phyloP scores from a whole-genome alignment of 768 basidiomycete genomes.

The Mycena filopes region DNA sequence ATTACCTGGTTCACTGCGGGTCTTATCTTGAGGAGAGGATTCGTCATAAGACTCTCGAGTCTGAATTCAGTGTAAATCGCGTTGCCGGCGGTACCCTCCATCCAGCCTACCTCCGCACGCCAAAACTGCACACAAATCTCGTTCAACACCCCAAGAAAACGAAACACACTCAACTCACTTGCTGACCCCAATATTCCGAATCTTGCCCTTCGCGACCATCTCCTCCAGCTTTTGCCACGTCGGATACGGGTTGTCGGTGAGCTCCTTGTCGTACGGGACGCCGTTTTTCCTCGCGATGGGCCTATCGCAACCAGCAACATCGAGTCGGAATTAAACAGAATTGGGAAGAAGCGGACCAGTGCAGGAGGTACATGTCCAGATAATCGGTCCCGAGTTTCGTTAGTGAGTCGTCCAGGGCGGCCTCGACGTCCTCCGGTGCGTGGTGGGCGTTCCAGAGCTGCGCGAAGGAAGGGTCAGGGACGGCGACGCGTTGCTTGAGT shows the following conservation, averaged over 20 bases:
- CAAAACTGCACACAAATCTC: constrained; percentile 58
- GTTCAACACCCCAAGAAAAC: neutral
- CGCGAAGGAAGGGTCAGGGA: no score
- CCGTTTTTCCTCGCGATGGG: constrained; percentile 73
- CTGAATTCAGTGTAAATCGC: constrained; percentile 43
- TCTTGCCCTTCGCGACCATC: constrained; percentile 79
- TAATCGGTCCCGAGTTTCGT: constrained; percentile 71
- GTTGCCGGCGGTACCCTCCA: constrained; percentile 3
- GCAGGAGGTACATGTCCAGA: constrained; percentile 84
- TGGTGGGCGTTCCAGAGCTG: constrained; percentile 84
- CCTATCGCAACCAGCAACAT: constrained; percentile 46
- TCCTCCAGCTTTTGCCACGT: constrained; percentile 87
- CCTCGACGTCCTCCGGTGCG: constrained; percentile 76
- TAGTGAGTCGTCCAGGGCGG: constrained; percentile 73
- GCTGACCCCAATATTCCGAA: constrained; percentile 85
- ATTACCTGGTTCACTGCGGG: constrained; percentile 74
- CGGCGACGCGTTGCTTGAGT: no score
- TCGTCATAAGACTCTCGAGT: constrained; percentile 70
- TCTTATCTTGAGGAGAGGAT: constrained; percentile 64
- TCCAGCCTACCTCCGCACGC: constrained; percentile 58
- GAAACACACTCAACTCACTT: constrained; percentile 60
- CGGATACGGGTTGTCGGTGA: constrained; percentile 77
- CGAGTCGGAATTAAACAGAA: neutral
- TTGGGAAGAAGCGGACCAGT: constrained; percentile 61
- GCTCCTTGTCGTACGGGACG: constrained; percentile 59